These are phyloP conservation scores for Arctium minus DNA, from an alignment of 129 eudicot genomes.

Conservation along the genomic window DNA sequence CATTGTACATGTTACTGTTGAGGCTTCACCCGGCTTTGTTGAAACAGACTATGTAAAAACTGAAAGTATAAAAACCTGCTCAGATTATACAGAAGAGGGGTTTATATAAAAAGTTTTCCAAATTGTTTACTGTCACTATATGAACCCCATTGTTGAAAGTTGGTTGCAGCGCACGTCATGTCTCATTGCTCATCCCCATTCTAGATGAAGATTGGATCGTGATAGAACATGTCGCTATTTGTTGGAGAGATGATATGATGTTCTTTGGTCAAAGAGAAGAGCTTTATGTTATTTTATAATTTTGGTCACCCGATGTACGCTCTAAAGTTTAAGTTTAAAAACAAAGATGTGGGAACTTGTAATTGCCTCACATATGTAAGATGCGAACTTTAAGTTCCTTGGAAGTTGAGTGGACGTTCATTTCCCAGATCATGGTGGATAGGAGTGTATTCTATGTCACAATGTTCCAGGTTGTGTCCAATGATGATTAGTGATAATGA, in stretches of 20 bases:
- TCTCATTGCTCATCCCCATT: constrained; percentile 10
- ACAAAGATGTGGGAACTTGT: constrained; percentile 18
- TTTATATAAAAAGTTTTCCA: constrained; percentile 6
- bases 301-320: constrained; percentile 14
- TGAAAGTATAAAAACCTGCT: constrained; percentile 7
- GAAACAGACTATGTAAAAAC: constrained; percentile 15
- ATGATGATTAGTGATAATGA: constrained; percentile 10
- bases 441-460: constrained; percentile 10
- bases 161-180: constrained; percentile 25
- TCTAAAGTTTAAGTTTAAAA: constrained; percentile 10
- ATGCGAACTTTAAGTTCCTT: constrained; percentile 15
- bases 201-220: constrained; percentile 26
- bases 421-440: constrained; percentile 10
- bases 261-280: constrained; percentile 31
- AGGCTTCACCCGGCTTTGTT: constrained; percentile 8
- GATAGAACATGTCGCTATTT: neutral
- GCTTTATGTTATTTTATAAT: neutral
- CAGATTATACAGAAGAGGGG: constrained; percentile 19
- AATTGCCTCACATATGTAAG: constrained; percentile 19
- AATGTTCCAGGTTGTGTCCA: constrained; percentile 6
- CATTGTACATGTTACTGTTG: constrained; percentile 15
- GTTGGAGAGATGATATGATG: constrained; percentile 26
- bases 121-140: constrained; percentile 10
- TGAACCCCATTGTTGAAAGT: constrained; percentile 23
- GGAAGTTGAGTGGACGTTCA: constrained; percentile 10